Conservation (phyloP, 768 basidiomycete genomes). For the Agrocybe praecox region DNA sequence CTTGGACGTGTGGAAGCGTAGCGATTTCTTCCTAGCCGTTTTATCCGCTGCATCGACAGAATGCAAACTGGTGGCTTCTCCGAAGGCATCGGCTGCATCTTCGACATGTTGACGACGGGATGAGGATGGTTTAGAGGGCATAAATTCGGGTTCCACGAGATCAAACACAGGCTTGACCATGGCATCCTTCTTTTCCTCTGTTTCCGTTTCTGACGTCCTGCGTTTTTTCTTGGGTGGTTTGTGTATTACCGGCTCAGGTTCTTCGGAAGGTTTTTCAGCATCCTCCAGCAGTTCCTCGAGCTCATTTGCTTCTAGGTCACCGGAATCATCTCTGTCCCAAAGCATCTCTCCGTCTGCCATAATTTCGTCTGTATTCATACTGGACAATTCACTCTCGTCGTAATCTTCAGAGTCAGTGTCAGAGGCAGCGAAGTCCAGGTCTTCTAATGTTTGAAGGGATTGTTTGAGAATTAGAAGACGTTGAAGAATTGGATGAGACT, state of each 20-base stretch:
- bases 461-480: slow-evolving; percentile 86
- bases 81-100: slow-evolving; percentile 57
- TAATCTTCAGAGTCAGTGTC: slow-evolving; percentile 54
- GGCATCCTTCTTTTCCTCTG: slow-evolving; percentile 23
- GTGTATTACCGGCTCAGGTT: slow-evolving; percentile 24
- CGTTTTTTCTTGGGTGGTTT: slow-evolving; percentile 66
- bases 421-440: slow-evolving; percentile 69
- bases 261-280: slow-evolving; percentile 31
- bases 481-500: slow-evolving; percentile 68
- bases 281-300: slow-evolving; percentile 61
- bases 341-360: slow-evolving; percentile 42
- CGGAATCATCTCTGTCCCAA: slow-evolving; percentile 41
- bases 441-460: slow-evolving; percentile 78
- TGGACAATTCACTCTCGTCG: slow-evolving; percentile 33
- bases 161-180: slow-evolving; percentile 57
- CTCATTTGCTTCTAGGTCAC: slow-evolving; percentile 45
- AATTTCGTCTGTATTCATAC: slow-evolving; percentile 34
- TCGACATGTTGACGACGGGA: slow-evolving; percentile 18
- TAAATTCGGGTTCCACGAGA: slow-evolving; percentile 79
- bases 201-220: slow-evolving; percentile 41
- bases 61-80: slow-evolving; percentile 73
- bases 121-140: slow-evolving; percentile 37
- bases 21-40: slow-evolving; percentile 73
- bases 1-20: slow-evolving; percentile 92
- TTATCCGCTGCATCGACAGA: slow-evolving; percentile 84